Evolutionary conservation across 202 grass and related monocot genomes (phyloP), one percentile per base, ranked within the genome.

Genomic region (Eragrostis tef): DNA sequence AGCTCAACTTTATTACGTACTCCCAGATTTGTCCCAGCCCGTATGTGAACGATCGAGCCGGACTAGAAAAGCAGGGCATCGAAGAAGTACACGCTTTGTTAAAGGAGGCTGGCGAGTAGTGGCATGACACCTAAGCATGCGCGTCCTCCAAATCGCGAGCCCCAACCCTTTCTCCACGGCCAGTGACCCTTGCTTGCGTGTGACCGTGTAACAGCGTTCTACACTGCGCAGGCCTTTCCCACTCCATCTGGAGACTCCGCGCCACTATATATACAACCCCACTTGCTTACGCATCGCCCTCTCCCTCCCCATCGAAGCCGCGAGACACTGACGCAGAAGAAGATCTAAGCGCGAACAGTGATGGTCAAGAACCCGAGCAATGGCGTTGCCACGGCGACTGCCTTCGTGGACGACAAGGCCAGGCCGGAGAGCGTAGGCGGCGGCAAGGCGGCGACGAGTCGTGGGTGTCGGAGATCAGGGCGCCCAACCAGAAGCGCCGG

Each of bases 401-500:
- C 61, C 14, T 73, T 74, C 7, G 10, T 19, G 19, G 72, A 61
- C 64, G 66, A 15, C 17, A 46, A 46, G 62, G 39, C 39, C 36
- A 49, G 41, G 64, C 64, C 43, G 64, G 73, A 70, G 73, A n/a
- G 27, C 46, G 53, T 41, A 21, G 49, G 60, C 3, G 46, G 50
- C 0, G 24, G 19, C 2, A 25, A 3, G 47, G 6, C 70, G 19
- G 50, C 57, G 26, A 62, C 9, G 74, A 88, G 86, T 91, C 92
- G 16, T 94, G 92, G 92, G 92, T 94, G 13, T 94, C 92, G 4
- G 92, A 91, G 86, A 89, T 94, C 81, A 89, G 92, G 79, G 89
- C 89, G 54, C 89, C 92, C 19, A 84, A 91, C 46, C 89, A 91
- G 83, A 94, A 94, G 80, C 89, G 84, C 70, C 85, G 92, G 86